Conservation (phyloP, 1,284 basidiomycete genomes). For the Dichomitus squalens region DNA sequence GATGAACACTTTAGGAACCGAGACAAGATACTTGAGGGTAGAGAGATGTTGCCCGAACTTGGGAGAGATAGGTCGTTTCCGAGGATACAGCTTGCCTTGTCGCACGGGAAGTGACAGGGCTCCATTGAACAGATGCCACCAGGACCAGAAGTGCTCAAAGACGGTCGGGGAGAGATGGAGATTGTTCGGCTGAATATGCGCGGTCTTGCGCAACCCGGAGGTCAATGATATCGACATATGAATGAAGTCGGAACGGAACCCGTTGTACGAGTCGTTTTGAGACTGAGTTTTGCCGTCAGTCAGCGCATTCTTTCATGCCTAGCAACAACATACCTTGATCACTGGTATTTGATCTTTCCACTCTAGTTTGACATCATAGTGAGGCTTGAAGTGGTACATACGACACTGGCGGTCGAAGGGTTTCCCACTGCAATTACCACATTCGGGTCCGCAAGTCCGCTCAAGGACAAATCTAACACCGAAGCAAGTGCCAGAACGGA, state of each 20-base stretch:
- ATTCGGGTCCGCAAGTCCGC: slow-evolving; percentile 81
- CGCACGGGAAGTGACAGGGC: slow-evolving; percentile 85
- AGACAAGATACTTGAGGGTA: slow-evolving; percentile 92
- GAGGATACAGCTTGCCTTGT: slow-evolving; percentile 82
- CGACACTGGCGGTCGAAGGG: slow-evolving; percentile 83
- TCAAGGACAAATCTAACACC: slow-evolving; percentile 88
- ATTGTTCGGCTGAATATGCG: slow-evolving; percentile 57
- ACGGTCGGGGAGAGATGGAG: slow-evolving; percentile 88
- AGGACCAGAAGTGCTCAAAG: slow-evolving; percentile 91
- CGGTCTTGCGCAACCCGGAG: slow-evolving; percentile 45
- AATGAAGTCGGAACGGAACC: slow-evolving; percentile 93
- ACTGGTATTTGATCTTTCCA: slow-evolving; percentile 47
- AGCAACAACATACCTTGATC: slow-evolving; percentile 51
- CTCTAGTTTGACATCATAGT: slow-evolving; percentile 78
- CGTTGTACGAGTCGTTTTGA: slow-evolving; percentile 78
- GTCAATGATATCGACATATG: slow-evolving; percentile 90
- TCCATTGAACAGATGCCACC: slow-evolving; percentile 88
- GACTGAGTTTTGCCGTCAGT: slow-evolving; percentile 36
- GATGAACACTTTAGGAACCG: slow-evolving; percentile 79
- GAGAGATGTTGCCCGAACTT: slow-evolving; percentile 91
- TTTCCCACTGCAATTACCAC: slow-evolving; percentile 62
- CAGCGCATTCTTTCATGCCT: neutral
- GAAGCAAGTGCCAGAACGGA: slow-evolving; percentile 89
- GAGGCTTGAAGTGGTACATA: slow-evolving; percentile 81
- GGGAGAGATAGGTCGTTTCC: slow-evolving; percentile 72